Conservation (phyloP, 495 filamentous ascomycete species). For the Opeltia flavorubescens region DNA sequence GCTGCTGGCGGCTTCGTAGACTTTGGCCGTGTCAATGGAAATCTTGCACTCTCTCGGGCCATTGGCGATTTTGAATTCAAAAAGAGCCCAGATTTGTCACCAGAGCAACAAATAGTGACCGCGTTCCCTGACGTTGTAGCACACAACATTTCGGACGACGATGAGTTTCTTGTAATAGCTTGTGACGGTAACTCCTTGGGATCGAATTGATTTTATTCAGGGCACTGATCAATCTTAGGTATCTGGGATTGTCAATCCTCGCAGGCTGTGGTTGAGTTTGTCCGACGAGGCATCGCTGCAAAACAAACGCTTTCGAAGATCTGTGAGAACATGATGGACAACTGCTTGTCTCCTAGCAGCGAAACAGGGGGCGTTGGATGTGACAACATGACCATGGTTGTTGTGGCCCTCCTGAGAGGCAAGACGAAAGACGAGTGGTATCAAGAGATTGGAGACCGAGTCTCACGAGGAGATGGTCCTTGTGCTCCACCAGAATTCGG, state of each 20-base stretch:
- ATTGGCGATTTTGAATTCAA: conserved; percentile 99
- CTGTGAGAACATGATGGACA: conserved; percentile 99
- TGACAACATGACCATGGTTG: conserved; percentile 98
- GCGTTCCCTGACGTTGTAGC: conserved; percentile 86
- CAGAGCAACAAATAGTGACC: conserved; percentile 95
- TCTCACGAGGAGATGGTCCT: conserved; percentile 93
- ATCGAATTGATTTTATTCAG: background rate
- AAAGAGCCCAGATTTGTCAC: conserved; percentile 90
- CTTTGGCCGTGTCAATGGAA: conserved; percentile 93
- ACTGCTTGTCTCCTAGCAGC: conserved; percentile 90
- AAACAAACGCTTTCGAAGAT: conserved; percentile 88
- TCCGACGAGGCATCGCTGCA: conserved; percentile 84
- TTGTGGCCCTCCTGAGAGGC: conserved; percentile 79
- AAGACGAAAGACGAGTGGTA: conserved; percentile 97
- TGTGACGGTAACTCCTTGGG: conserved; percentile 66
- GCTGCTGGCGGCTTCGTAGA: conserved; percentile 96
- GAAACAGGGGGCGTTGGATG: conserved; percentile 97
- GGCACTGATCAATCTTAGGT: conserved; percentile 35
- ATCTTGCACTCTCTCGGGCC: conserved; percentile 90
- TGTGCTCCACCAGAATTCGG: conserved; percentile 99
- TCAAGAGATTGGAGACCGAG: conserved; percentile 80
- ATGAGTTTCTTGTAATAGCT: conserved; percentile 93
- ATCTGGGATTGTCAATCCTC: conserved; percentile 99
- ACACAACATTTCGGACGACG: conserved; percentile 81
- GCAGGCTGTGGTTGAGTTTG: conserved; percentile 92